A percentile compares a stretch with the other conserved stretches of the same genome.
These are phyloP conservation scores for Ophiocordyceps camponoti-saundersi DNA, from an alignment of 2,329 filamentous ascomycete genomes.

Conservation along the genomic window DNA sequence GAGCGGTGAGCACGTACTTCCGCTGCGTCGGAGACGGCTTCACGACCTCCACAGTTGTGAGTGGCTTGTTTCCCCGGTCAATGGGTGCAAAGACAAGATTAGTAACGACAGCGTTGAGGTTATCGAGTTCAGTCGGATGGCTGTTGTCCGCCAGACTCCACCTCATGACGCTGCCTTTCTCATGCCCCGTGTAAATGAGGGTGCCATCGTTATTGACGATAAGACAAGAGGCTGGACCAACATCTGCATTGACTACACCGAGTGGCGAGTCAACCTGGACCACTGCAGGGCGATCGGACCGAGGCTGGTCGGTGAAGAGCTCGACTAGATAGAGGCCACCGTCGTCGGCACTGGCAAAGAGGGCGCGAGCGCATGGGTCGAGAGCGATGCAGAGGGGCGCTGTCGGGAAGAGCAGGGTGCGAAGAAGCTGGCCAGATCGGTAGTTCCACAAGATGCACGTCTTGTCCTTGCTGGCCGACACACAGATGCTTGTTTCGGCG, in stretches of 20 bases:
- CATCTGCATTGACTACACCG: conserved; percentile 42
- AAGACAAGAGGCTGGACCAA: conserved; percentile 49
- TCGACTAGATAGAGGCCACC: conserved; percentile 68
- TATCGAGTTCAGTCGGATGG: conserved; percentile 48
- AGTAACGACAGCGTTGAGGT: conserved; percentile 66
- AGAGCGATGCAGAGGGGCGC: conserved; percentile 55
- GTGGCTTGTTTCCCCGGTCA: conserved; percentile 21
- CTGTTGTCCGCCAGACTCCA: conserved; percentile 66
- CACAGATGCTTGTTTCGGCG: conserved; percentile 57
- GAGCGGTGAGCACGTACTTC: conserved; percentile 48
- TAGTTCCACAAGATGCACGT: conserved; percentile 92
- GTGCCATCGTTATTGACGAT: conserved; percentile 71
- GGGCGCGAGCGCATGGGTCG: conserved; percentile 68
- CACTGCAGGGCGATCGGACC: conserved; percentile 37
- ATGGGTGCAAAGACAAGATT: conserved; percentile 62
- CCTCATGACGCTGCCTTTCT: conserved; percentile 56
- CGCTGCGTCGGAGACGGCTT: conserved; percentile 61
- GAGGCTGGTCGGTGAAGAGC: conserved; percentile 39
- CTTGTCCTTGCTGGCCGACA: conserved; percentile 73
- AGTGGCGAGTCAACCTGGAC: conserved; percentile 37
- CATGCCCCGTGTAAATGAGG: conserved; percentile 63
- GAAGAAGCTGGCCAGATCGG: conserved; percentile 54
- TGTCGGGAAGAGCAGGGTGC: conserved; percentile 68
- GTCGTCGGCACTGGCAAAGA: conserved; percentile 68
- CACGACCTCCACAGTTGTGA: conserved; percentile 44